Base-by-base conservation (phyloP, 2,329 filamentous ascomycete species). In the Stylonectria norvegica region DNA sequence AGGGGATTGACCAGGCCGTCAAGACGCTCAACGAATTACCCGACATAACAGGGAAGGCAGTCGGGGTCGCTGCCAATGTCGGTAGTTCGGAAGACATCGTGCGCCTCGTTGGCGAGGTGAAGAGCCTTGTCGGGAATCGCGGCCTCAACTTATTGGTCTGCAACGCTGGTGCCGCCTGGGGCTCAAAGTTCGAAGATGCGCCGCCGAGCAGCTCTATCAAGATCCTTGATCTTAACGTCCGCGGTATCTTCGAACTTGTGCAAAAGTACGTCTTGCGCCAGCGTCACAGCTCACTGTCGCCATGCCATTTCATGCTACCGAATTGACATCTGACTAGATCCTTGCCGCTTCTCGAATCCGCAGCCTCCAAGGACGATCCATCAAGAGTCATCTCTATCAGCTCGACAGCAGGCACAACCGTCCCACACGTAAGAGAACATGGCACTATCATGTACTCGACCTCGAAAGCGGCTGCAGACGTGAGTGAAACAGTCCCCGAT, bases 121-220 rank as follows among this genome's bases (percentile, higher is more conserved):
- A 62, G 59, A 47, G 46, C 73, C 78, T 65, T 68, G 79, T 51
- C 75, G 80, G 31, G 68, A 78, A 50, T 69, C 47, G 78, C 54
- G 75, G 59, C 4, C 50, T 87, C 20, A 78, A 85, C 56, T 83
- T 87, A 33, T 62, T 87, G 32, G 80, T 87, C 47, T 83, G 82
- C 8, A 87, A 87, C 57, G 83, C 83, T 0, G 83, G 83, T 5
- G 82, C 83, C 2, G 82, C 80, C 3, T 88, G 83, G 83, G 83
- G 83, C 4, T 76, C 74, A 42, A 67, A 69, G 18, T 86, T 86
- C 50, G 82, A 86, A 47, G 61, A 76, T 70, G 45, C 79, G 75
- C 61, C 79, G 71, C 25, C 80, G 75, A 59, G 67, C 63, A 48
- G 76, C 69, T 86, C 82, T 52, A 68, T 72, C 45, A 84, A 83